A percentile compares a stretch with the other conserved stretches of the same genome.
Evolutionary conservation across 2,329 filamentous ascomycete genomes (phyloP).

Genomic region (Penicillium occitanis): DNA sequence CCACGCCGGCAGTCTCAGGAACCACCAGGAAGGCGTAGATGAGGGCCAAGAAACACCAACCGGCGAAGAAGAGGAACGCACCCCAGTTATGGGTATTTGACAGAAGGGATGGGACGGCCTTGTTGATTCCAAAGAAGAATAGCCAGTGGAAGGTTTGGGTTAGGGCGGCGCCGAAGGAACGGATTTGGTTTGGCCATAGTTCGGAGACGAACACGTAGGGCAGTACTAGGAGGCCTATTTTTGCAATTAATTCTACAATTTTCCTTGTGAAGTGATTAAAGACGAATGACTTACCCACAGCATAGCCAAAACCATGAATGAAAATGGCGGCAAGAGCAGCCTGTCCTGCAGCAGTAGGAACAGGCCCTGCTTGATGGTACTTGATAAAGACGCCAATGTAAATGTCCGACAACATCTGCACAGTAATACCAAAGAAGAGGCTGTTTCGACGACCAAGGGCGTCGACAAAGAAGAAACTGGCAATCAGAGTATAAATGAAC

Average conservation of each 20-base stretch:
- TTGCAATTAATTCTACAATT: not conserved
- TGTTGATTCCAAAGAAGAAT: conserved; percentile 44
- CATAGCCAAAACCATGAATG: conserved; percentile 49
- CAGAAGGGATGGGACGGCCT: conserved; percentile 38
- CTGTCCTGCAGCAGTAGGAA: conserved; percentile 33
- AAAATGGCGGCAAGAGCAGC: conserved; percentile 48
- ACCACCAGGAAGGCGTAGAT: conserved; percentile 44
- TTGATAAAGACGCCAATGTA: conserved; percentile 47
- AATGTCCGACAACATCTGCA: conserved; percentile 45
- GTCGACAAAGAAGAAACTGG: conserved; percentile 49
- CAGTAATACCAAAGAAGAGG: conserved; percentile 37
- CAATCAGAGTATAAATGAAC: conserved; percentile 44
- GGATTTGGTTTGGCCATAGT: conserved; percentile 49
- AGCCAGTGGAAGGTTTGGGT: conserved; percentile 46
- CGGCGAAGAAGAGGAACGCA: conserved; percentile 46
- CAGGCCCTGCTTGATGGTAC: conserved; percentile 28
- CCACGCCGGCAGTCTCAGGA: conserved; percentile 35
- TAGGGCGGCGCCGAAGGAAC: conserved; percentile 47
- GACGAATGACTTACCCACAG: conserved; percentile 34
- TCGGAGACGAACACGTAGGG: conserved; percentile 50
- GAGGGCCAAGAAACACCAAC: conserved; percentile 40
- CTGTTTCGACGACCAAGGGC: conserved; percentile 43
- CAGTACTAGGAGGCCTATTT: conserved; percentile 39
- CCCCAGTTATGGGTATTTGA: conserved; percentile 42
- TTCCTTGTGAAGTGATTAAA: not conserved